These are phyloP conservation scores for Phytophthora sansomeana DNA, from an alignment of 352 stramenopile genomes.

Conservation along the genomic window DNA sequence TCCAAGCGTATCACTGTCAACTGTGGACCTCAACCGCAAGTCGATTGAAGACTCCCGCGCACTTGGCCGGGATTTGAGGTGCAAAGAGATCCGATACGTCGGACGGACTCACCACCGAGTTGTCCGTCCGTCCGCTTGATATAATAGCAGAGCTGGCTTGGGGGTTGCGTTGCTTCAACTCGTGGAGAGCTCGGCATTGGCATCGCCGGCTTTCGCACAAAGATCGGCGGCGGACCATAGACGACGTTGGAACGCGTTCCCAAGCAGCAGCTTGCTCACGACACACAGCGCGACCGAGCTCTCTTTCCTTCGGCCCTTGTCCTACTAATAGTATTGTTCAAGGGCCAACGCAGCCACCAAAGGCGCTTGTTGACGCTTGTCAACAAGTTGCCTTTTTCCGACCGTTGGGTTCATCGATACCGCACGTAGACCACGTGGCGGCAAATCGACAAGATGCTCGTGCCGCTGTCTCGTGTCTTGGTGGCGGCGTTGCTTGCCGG, in stretches of 20 bases:
- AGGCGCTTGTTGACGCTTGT: no score
- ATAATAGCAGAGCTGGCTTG: no score
- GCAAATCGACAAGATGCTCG: conserved; percentile 11
- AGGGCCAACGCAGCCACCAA: no score
- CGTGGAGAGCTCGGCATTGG: not conserved
- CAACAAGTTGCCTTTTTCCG: not conserved
- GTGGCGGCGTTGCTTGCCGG: conserved; percentile 55
- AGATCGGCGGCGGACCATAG: not conserved
- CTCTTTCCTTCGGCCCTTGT: not conserved
- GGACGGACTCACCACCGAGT: no score
- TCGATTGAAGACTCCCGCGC: conserved; percentile 10
- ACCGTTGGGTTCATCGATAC: not conserved
- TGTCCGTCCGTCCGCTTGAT: no score
- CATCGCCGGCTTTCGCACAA: not conserved
- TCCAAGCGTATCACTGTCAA: not conserved
- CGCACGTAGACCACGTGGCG: conserved; percentile 2
- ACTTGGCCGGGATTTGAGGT: not conserved
- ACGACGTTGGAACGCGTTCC: not conserved
- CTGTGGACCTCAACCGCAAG: not conserved
- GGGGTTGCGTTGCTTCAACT: no score
- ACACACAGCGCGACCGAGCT: not conserved
- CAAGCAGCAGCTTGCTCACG: not conserved
- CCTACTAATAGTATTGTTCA: no score
- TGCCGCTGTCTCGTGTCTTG: conserved; percentile 40
- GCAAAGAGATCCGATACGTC: not conserved